Evolutionary conservation across 1,284 basidiomycete species (phyloP).

Genomic region (Cutaneotrichosporon spelunceum): DNA sequence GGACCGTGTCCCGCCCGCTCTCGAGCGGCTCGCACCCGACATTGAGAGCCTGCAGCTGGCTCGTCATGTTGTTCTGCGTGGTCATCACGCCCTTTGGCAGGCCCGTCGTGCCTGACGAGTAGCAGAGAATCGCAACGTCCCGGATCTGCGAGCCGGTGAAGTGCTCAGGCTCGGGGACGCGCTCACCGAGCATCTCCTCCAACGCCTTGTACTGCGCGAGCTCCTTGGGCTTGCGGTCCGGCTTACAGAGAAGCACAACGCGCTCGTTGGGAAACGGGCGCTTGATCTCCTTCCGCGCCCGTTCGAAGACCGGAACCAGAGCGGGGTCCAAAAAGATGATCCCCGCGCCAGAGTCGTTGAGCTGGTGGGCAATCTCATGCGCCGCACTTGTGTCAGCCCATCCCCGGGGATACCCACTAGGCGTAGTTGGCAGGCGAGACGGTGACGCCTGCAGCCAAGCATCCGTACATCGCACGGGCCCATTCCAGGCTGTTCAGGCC

Average conservation of each 20-base stretch:
- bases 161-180: constrained; percentile 11
- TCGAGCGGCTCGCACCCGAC: constrained; percentile 9
- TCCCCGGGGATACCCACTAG: constrained; percentile 33
- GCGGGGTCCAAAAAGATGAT: constrained; percentile 59
- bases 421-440: constrained; percentile 45
- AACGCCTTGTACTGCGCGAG: constrained; percentile 12
- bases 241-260: constrained; percentile 16
- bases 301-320: constrained; percentile 50
- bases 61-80: constrained; percentile 63
- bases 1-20: constrained; percentile 14
- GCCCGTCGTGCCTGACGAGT: constrained; percentile 61
- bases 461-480: constrained; percentile 61
- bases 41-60: constrained; percentile 24
- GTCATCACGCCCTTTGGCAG: constrained; percentile 55
- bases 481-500: constrained; percentile 61
- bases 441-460: constrained; percentile 45
- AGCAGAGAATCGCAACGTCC: constrained; percentile 55
- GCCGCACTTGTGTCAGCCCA: constrained; percentile 33
- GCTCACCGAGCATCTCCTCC: constrained; percentile 13
- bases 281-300: constrained; percentile 21
- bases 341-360: constrained; percentile 58
- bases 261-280: constrained; percentile 9
- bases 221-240: constrained; percentile 13
- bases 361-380: constrained; percentile 48
- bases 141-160: constrained; percentile 16